These are phyloP conservation scores for Dianthus caryophyllus DNA, from an alignment of 148 eudicot genomes.

Conservation along the genomic window DNA sequence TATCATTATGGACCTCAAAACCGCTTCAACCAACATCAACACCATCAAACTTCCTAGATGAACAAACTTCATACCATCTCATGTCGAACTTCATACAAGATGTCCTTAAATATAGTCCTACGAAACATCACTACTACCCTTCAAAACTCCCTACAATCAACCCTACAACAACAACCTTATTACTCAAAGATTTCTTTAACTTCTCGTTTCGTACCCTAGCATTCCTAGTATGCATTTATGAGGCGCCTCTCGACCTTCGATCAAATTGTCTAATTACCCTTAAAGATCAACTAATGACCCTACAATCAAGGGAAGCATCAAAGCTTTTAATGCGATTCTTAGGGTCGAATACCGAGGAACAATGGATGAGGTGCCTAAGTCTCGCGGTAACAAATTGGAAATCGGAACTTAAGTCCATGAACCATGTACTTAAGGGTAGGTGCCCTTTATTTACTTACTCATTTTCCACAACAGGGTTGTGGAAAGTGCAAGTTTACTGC, in stretches of 20 bases:
- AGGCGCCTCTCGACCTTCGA: conserved; percentile 70
- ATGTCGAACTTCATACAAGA: conserved; percentile 52
- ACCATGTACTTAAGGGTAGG: conserved; percentile 39
- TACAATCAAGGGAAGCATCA: conserved; percentile 33
- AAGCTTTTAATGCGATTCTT: conserved; percentile 49
- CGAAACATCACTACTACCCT: conserved; percentile 27
- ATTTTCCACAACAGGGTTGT: conserved; percentile 52
- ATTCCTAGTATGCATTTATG: conserved; percentile 73
- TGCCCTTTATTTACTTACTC: conserved; percentile 66
- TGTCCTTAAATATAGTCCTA: conserved; percentile 58
- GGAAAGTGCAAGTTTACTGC: conserved; percentile 85
- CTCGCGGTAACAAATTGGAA: conserved; percentile 86
- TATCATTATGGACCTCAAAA: conserved; percentile 79
- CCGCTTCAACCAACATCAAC: conserved; percentile 28
- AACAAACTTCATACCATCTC: conserved; percentile 33
- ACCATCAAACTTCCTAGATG: conserved; percentile 27
- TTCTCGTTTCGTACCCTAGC: conserved; percentile 52
- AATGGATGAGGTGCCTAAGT: conserved; percentile 72
- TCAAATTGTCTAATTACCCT: conserved; percentile 38
- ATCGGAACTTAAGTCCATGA: conserved; percentile 33
- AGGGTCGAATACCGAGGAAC: conserved; percentile 64
- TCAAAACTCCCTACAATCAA: conserved; percentile 27
- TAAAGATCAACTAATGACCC: conserved; percentile 43
- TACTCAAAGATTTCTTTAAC: conserved; percentile 49
- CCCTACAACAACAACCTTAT: conserved; percentile 24